These are phyloP conservation scores for Priceomyces melissophilus DNA, from an alignment of 805 yeast species.

Conservation along the genomic window DNA sequence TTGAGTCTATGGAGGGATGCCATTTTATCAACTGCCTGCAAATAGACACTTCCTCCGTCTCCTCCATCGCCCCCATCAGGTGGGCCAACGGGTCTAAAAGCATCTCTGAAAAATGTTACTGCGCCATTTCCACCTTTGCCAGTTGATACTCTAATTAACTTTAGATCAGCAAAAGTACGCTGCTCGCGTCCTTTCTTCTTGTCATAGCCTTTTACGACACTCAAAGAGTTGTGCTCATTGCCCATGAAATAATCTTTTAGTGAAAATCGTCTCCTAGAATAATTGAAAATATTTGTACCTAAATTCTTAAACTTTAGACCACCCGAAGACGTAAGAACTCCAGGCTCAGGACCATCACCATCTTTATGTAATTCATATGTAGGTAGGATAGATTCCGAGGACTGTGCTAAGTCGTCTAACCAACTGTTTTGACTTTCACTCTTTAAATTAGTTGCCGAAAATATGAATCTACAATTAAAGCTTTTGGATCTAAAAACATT, in stretches of 20 bases:
- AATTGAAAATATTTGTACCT: conserved; percentile 18
- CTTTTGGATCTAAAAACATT: too few relatives aligned
- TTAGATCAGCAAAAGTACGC: conserved; percentile 53
- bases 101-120: conserved; percentile 82
- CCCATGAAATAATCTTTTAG: conserved; percentile 39
- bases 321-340: neutral
- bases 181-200: conserved; percentile 34
- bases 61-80: conserved; percentile 99
- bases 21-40: conserved; percentile 72
- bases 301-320: conserved; percentile 13
- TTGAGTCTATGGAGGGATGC: conserved; percentile 68
- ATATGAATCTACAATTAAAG: too few relatives aligned
- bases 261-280: conserved; percentile 14
- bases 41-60: conserved; percentile 80
- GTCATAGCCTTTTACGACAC: conserved; percentile 32
- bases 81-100: conserved; percentile 83
- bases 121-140: conserved; percentile 91
- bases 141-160: conserved; percentile 61
- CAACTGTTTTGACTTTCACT: neutral
- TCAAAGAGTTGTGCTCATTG: conserved; percentile 37
- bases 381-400: neutral
- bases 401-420: conserved; percentile 5
- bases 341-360: neutral
- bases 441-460: too few relatives aligned
- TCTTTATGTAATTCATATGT: conserved; percentile 1